These are phyloP conservation scores for Nicotiana paniculata DNA, from an alignment of 257 asterid genomes.

Conservation along the genomic window DNA sequence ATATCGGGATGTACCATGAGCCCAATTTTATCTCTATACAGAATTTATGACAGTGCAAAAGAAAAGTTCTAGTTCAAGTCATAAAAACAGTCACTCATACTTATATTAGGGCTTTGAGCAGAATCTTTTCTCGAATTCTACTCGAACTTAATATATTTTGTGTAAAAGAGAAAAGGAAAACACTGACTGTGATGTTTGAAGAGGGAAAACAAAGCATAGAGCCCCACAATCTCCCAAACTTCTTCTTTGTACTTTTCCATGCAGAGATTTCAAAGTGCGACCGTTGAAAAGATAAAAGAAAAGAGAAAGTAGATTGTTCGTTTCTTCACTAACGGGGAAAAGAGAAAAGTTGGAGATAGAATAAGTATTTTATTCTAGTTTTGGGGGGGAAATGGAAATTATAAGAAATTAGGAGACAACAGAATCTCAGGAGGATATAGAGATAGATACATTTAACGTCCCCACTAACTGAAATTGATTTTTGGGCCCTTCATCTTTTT, in stretches of 20 bases:
- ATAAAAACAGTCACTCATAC: too few species aligned
- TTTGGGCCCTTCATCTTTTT: constrained; percentile 17
- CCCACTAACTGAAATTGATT: constrained; percentile 27
- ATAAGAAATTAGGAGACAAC: constrained; percentile 37
- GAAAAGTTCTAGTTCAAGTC: too few species aligned
- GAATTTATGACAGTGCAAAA: too few species aligned
- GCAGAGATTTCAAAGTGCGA: background rate
- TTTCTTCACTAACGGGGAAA: background rate
- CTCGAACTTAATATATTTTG: too few species aligned
- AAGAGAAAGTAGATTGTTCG: background rate
- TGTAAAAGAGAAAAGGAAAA: too few species aligned
- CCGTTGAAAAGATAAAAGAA: background rate
- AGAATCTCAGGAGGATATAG: constrained; percentile 28
- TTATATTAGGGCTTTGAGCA: too few species aligned
- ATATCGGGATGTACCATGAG: too few species aligned
- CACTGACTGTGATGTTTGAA: background rate
- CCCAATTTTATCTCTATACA: too few species aligned
- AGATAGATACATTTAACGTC: constrained; percentile 13
- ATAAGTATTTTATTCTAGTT: background rate
- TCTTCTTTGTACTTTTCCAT: background rate
- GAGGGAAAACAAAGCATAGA: constrained; percentile 6
- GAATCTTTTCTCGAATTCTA: too few species aligned
- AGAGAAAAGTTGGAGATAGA: background rate
- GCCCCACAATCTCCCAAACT: constrained; percentile 18
- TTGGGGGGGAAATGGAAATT: background rate